Evolutionary conservation across 768 basidiomycete genomes (phyloP), one percentile per base, ranked within the genome.

Genomic region (Lactarius indigo): DNA sequence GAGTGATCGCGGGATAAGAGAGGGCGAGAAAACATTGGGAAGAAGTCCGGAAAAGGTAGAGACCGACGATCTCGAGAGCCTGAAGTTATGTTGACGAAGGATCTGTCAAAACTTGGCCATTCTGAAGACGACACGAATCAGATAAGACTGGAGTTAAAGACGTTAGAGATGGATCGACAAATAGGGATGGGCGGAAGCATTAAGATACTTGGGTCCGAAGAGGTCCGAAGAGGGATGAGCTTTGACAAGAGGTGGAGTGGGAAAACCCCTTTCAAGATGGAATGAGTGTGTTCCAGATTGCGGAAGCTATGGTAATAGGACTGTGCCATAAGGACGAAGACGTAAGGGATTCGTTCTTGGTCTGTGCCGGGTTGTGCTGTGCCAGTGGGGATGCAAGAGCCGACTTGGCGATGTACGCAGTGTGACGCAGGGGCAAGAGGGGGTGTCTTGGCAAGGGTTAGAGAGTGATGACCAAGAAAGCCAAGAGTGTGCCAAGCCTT

Each of bases 301-400:
- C 54, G 23, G 54, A 55, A 54, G 52, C 52, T 23, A 30, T 30
- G 52, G 52, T 18, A 41, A 41, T 13, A 23, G 15, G 23, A 54
- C 26, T 23, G 39, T 41, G 28, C 54, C 54, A 28, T 18, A 28
- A 44, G 13, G 42, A 6, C 9, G n/a, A 47, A 26, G 23, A 52
- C 50, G 50, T 52, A 52, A 52, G 6, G 47, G 12, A 50, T 26
- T 50, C 47, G 7, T 50, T 50, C n/a, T 50, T 23, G n/a, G 23
- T 50, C 47, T 4, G 10, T 52, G 64, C 67, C 64, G 65, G 65
- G 67, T 5, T 31, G 10, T 26, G 42, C 26, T 61, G 47, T 30
- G 55, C 7, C 5, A 30, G 12, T 54, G 23, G 44, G 44, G 20
- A n/a, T 44, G 47, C n/a, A n/a, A 20, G 44, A 44, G 20, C 42